Evolutionary conservation across 1,139 yeast genomes (phyloP).

Genomic region (Sugiyamaella neomexicana): DNA sequence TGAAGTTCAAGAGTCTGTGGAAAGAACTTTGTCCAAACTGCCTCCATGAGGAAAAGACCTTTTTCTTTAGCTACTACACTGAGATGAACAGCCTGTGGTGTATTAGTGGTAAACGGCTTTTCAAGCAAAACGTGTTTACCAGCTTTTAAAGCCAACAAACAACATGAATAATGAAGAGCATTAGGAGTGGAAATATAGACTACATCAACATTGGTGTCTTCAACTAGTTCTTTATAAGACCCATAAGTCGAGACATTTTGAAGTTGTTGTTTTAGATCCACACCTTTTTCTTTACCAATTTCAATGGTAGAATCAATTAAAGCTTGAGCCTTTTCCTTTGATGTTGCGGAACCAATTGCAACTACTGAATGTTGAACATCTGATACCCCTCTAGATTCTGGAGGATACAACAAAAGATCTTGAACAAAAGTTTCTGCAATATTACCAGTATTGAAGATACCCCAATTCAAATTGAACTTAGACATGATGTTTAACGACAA

Average conservation of each 20-base stretch:
- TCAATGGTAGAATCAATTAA: conserved; percentile 9
- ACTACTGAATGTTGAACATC: conserved; percentile 34
- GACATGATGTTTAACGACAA: not conserved
- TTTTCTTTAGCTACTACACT: conserved; percentile 48
- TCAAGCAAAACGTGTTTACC: conserved; percentile 59
- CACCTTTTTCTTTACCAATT: conserved; percentile 5
- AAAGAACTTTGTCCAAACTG: conserved; percentile 62
- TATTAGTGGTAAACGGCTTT: conserved; percentile 57
- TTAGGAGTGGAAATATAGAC: conserved; percentile 62
- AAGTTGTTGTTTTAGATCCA: conserved; percentile 6
- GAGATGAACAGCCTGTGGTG: conserved; percentile 48
- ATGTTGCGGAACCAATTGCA: conserved; percentile 37
- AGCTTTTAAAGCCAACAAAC: conserved; percentile 47
- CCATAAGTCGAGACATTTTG: conserved; percentile 31
- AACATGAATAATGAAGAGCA: conserved; percentile 52
- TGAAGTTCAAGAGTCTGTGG: conserved; percentile 48
- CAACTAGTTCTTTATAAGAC: conserved; percentile 43
- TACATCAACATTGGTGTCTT: conserved; percentile 48
- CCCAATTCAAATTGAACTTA: conserved; percentile 24
- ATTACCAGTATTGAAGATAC: conserved; percentile 30
- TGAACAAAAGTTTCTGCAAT: conserved; percentile 32
- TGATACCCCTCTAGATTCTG: conserved; percentile 16
- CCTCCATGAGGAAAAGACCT: conserved; percentile 56
- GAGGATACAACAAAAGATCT: conserved; percentile 32
- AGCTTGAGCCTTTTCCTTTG: conserved; percentile 25